Base-by-base conservation (phyloP, 1,284 basidiomycete species). In the Austropuccinia psidii region DNA sequence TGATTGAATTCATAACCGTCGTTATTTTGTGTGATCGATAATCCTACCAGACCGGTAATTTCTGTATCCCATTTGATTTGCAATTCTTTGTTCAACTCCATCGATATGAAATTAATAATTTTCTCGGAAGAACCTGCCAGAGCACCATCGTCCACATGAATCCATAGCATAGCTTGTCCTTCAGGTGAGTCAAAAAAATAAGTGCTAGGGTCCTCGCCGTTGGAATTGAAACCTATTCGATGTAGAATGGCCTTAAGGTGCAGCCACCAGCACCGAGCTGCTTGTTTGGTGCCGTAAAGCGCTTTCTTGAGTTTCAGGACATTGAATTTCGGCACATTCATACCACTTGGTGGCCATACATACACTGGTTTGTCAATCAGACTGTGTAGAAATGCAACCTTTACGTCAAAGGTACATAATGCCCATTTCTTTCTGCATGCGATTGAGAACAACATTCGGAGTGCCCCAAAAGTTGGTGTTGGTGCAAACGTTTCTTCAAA, bases 81-180 rank as follows among this genome's bases (percentile, higher is more conserved):
- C n/a, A n/a, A n/a, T n/a, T n/a, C n/a, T n/a, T n/a, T n/a, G n/a
- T n/a, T n/a, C n/a, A n/a, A n/a, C n/a, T n/a, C n/a, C n/a, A n/a
- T n/a, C n/a, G n/a, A n/a, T n/a, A n/a, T n/a, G n/a, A n/a, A n/a
- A n/a, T n/a, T n/a, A n/a, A n/a, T n/a, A n/a, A n/a, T n/a, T n/a
- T n/a, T n/a, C n/a, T n/a, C n/a, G n/a, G n/a, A n/a, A n/a, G n/a
- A n/a, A n/a, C n/a, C n/a, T n/a, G n/a, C n/a, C n/a, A n/a, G n/a
- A n/a, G n/a, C n/a, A n/a, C 52, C 67, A 13, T 70, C 43, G 17
- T 70, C 55, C 2, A 58, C 55, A 29, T 70, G 67, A n/a, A 70
- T 31, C 52, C 67, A 70, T 24, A 70, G 17, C 9, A 58, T 15
- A 11, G n/a, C 39, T 15, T n/a, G 31, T 17, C 27, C 55, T 1